A percentile compares a stretch with the other conserved stretches of the same genome.
Evolutionary conservation across 345 rosid genomes (phyloP).

Genomic region (Salix suchowensis): DNA sequence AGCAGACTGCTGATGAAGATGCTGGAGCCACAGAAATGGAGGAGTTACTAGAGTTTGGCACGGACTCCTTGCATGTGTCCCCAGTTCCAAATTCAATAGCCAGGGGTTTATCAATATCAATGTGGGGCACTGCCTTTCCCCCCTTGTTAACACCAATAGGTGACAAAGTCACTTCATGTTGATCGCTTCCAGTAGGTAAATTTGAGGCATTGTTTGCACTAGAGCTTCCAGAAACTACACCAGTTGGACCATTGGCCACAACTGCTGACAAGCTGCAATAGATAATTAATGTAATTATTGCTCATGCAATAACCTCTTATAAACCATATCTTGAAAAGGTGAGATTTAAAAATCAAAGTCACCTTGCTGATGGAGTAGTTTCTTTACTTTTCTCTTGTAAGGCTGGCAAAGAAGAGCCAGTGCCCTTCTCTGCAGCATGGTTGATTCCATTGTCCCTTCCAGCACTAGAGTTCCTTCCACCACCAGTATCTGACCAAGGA

Average conservation of each 20-base stretch:
- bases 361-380: slow-evolving; percentile 44
- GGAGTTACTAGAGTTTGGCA: slow-evolving; percentile 32
- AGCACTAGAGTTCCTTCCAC: slow-evolving; percentile 44
- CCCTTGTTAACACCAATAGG: slow-evolving; percentile 31
- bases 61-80: slow-evolving; percentile 30
- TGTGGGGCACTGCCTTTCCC: slow-evolving; percentile 26
- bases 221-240: slow-evolving; percentile 32
- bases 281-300: slow-evolving; percentile 11
- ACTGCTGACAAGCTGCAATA: slow-evolving; percentile 41
- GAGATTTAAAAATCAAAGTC: slow-evolving; percentile 6
- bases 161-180: slow-evolving; percentile 37
- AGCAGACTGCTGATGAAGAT: slow-evolving; percentile 53
- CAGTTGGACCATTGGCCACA: slow-evolving; percentile 45
- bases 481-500: slow-evolving; percentile 57
- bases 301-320: not conserved
- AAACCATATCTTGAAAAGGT: slow-evolving; percentile 8
- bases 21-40: slow-evolving; percentile 34
- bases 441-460: slow-evolving; percentile 50
- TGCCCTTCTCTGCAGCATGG: slow-evolving; percentile 51
- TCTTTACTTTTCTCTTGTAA: slow-evolving; percentile 50
- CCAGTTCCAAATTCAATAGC: slow-evolving; percentile 41
- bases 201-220: slow-evolving; percentile 14
- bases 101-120: slow-evolving; percentile 36
- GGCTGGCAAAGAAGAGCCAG: slow-evolving; percentile 37
- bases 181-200: slow-evolving; percentile 32